Evolutionary conservation across 805 yeast species (phyloP).

Genomic region (Torulaspora gathmanii): DNA sequence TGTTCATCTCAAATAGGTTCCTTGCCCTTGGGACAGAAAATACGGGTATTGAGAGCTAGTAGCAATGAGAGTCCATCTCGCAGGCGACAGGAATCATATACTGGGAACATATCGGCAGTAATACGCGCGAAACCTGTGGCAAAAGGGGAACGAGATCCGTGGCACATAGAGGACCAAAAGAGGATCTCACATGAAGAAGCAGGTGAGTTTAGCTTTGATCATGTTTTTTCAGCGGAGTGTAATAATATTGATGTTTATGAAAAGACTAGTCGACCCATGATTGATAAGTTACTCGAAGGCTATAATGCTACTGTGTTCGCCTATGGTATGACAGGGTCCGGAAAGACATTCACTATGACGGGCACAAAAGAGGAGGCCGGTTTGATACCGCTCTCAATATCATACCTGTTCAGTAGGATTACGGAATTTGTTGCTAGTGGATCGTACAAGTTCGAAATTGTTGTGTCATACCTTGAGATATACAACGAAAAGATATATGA

Average conservation of each 20-base stretch:
- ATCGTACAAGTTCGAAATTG: conserved; percentile 41
- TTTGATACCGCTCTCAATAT: conserved; percentile 62
- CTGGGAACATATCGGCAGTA: conserved; percentile 71
- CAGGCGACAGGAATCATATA: conserved; percentile 11
- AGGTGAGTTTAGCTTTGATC: conserved; percentile 70
- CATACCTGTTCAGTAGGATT: conserved; percentile 44
- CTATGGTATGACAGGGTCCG: conserved; percentile 92
- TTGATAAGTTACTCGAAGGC: conserved; percentile 58
- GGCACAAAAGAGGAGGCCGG: conserved; percentile 64
- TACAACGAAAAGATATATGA: conserved; percentile 86
- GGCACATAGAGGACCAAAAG: conserved; percentile 27
- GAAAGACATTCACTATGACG: conserved; percentile 84
- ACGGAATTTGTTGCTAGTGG: conserved; percentile 23
- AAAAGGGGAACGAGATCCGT: conserved; percentile 32
- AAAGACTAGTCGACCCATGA: conserved; percentile 49
- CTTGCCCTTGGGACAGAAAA: conserved; percentile 4
- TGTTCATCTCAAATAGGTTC: conserved; percentile 9
- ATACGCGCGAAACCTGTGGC: conserved; percentile 67
- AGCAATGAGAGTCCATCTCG: conserved; percentile 5
- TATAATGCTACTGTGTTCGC: conserved; percentile 89
- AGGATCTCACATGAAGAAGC: conserved; percentile 52
- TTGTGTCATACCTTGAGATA: conserved; percentile 74
- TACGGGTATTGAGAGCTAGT: conserved; percentile 1
- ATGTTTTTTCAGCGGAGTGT: conserved; percentile 59
- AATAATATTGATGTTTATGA: conserved; percentile 60